A percentile compares a stretch with the other conserved stretches of the same genome.
Evolutionary conservation across 2,329 filamentous ascomycete genomes (phyloP).

Genomic region (Metarhizium sp.): DNA sequence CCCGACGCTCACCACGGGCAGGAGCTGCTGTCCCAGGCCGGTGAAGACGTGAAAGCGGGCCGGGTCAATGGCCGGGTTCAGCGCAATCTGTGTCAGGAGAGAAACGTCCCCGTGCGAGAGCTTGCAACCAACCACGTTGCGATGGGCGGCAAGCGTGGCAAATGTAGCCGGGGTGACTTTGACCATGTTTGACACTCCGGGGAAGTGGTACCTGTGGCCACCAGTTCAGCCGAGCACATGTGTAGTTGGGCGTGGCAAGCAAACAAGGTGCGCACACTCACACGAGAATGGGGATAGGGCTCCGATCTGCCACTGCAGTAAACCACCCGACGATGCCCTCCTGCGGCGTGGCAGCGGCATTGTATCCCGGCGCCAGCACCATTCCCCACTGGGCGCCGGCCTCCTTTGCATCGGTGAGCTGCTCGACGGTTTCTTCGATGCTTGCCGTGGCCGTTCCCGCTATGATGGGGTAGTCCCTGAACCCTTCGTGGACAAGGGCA

Average conservation of each 20-base stretch:
- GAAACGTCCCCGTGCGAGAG: conserved; percentile 59
- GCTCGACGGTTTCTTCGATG: conserved; percentile 50
- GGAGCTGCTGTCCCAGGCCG: conserved; percentile 55
- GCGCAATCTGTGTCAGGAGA: conserved; percentile 51
- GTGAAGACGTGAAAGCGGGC: conserved; percentile 51
- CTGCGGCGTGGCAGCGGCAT: conserved; percentile 43
- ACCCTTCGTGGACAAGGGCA: conserved; percentile 46
- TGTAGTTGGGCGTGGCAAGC: too few relatives aligned
- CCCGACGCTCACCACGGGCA: conserved; percentile 49
- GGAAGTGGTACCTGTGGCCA: conserved; percentile 48
- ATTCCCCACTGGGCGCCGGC: conserved; percentile 52
- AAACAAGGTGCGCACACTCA: conserved; percentile 20
- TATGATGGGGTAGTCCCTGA: conserved; percentile 50
- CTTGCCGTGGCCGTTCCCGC: conserved; percentile 52
- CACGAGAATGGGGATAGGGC: conserved; percentile 49
- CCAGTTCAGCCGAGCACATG: too few relatives aligned
- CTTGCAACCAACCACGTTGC: conserved; percentile 62
- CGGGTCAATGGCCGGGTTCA: conserved; percentile 50
- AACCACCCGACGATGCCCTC: conserved; percentile 50
- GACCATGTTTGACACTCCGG: conserved; percentile 57
- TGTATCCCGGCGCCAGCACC: conserved; percentile 51
- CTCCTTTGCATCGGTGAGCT: conserved; percentile 44
- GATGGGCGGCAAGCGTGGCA: conserved; percentile 45
- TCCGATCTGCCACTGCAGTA: conserved; percentile 45
- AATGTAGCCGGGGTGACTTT: conserved; percentile 49